Conservation (phyloP, 1,284 basidiomycete genomes). For the Trametes sp. region DNA sequence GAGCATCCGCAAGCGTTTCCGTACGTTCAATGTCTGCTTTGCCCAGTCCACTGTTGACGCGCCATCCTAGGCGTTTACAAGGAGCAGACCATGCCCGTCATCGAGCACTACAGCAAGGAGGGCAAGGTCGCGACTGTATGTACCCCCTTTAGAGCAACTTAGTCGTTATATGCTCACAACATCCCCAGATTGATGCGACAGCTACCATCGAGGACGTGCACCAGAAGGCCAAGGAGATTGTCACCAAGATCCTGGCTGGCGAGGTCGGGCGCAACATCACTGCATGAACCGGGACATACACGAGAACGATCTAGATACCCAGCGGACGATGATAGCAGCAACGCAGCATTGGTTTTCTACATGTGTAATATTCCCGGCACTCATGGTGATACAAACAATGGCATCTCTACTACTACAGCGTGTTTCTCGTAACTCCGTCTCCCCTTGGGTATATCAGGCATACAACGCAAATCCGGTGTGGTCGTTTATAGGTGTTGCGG, state of each 20-base stretch:
- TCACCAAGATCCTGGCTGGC: slow-evolving; percentile 52
- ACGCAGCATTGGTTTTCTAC: slow-evolving; percentile 18
- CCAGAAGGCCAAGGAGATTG: slow-evolving; percentile 60
- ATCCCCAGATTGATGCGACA: slow-evolving; percentile 79
- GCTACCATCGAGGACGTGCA: slow-evolving; percentile 81
- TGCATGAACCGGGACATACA: slow-evolving; percentile 23
- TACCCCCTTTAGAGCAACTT: slow-evolving; percentile 10
- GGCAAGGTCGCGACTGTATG: slow-evolving; percentile 85
- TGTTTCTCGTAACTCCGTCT: background rate
- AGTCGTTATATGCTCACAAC: background rate
- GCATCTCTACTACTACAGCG: background rate
- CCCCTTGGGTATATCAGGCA: slow-evolving; percentile 35
- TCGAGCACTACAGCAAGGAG: slow-evolving; percentile 80
- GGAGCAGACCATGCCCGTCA: slow-evolving; percentile 96
- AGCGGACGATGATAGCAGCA: slow-evolving; percentile 14
- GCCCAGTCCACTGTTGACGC: background rate
- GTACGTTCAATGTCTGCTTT: slow-evolving; percentile 54
- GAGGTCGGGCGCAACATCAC: slow-evolving; percentile 38
- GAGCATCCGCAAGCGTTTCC: slow-evolving; percentile 96
- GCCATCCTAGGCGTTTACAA: slow-evolving; percentile 79
- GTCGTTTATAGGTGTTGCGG: slow-evolving; percentile 42
- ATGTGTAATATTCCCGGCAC: slow-evolving; percentile 10
- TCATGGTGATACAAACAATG: slow-evolving; percentile 8
- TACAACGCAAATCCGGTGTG: slow-evolving; percentile 56
- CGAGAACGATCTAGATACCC: slow-evolving; percentile 22